Evolutionary conservation across 441 rosid genomes (phyloP), one percentile per base, ranked within the genome.

Genomic region (Melastoma candidum): DNA sequence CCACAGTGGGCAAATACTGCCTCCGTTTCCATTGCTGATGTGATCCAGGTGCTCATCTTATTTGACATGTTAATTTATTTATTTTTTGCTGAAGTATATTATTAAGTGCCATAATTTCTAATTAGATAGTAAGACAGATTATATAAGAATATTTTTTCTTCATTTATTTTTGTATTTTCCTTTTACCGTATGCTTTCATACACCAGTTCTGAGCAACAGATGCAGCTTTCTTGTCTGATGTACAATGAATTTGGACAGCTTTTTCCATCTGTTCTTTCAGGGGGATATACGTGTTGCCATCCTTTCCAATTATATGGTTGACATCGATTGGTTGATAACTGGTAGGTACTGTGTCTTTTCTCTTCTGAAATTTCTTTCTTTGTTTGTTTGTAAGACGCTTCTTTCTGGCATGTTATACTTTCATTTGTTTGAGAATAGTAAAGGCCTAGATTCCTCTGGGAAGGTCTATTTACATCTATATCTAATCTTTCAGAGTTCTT

Each of bases 271-370:
- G 44, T 24, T 48, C 67, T 64, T 49, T 7, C 60, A 88, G 97
- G 97, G 92, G 48, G 87, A 92, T 54, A 64, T 88, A 68, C 65
- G 73, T 67, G 69, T 77, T 71, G 94, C 82, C 29, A 58, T 88
- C 51, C 73, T 88, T 22, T 88, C 97, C 26, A 92, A 92, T 72
- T 92, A 84, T 70, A 88, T 92, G 97, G 97, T 84, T 54, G 95
- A 92, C 63, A 36, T 88, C 24, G 90, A 85, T 66, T 92, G 98
- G 98, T 69, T 92, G 70, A 27, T 77, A 55, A 76, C 92, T 43
- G 82, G 93, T 83, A 52, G 77, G 79, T 70, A 50, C 13, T 41
- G 2, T 4, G 7, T 32, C 41, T 55, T 1, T 10, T 44, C 45
- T 39, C 3, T 51, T 2, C 11, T 36, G 14, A 24, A 39, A 12